Evolutionary conservation across 208 protist genomes (phyloP).

Genomic region (Zelonia costaricensis): DNA sequence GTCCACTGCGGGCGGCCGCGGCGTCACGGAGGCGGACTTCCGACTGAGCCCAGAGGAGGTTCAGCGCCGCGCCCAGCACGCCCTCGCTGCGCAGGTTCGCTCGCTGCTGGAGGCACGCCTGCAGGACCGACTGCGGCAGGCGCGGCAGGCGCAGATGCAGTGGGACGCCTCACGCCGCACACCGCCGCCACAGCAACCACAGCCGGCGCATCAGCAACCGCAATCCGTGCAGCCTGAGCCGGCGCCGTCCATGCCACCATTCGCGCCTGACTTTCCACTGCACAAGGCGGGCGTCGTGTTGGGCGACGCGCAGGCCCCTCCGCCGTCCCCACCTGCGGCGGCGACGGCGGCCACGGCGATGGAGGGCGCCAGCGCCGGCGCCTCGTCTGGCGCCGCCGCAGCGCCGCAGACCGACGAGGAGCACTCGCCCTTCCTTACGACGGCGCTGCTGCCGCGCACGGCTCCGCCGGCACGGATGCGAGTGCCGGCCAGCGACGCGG

Average conservation of each 20-base stretch:
- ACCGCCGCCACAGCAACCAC: background rate
- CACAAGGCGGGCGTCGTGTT: no score
- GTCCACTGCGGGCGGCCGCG: background rate
- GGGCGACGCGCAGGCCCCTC: no score
- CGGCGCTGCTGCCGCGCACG: background rate
- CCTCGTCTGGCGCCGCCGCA: background rate
- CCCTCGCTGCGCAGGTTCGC: constrained; percentile 21
- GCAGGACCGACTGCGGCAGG: constrained; percentile 17
- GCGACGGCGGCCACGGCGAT: no score
- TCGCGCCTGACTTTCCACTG: no score
- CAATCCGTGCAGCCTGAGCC: no score
- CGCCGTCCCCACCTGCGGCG: no score
- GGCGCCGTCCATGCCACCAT: no score
- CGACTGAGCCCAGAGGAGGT: constrained; percentile 17
- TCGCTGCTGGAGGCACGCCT: constrained; percentile 21
- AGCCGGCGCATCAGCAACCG: background rate
- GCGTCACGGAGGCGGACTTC: constrained; percentile 22
- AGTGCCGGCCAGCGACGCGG: no score
- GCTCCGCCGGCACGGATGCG: background rate
- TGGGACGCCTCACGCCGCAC: background rate
- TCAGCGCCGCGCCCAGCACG: constrained; percentile 19
- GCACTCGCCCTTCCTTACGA: background rate
- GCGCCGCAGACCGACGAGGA: background rate
- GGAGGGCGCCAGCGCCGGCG: no score
- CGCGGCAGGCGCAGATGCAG: constrained; percentile 3